Base-by-base conservation (phyloP, 495 filamentous ascomycete species). In the Geoglossum glabrum region DNA sequence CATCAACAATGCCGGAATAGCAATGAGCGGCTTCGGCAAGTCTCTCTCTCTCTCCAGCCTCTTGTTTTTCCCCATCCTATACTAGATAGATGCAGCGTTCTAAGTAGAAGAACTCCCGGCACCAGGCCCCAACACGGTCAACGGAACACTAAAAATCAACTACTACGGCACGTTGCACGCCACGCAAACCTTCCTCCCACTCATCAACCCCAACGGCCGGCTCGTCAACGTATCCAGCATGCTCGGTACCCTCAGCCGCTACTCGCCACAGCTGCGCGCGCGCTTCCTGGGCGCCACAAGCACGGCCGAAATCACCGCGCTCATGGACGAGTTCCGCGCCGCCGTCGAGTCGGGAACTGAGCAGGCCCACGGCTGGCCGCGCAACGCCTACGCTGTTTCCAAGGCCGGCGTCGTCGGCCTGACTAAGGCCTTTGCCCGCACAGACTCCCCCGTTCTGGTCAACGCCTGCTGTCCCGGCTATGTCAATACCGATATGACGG, bases 391-490 rank as follows among this genome's bases (percentile, higher is more conserved):
- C 31, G 31, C 31, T 5, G 31, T 34, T 5, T 34, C 31, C 5
- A 34, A 34, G 31, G 31, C 31, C 31, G 31, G 31, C 11, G 31
- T 34, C 31, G 11, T 34, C 5, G 31, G 31, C 11, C 11, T 34
- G 11, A 34, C 31, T 5, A 5, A 11, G 11, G 31, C 31, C 11
- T 5, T 34, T 34, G 31, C 31, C 5, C 5, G 5, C 5, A 5
- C 5, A 11, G 31, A 34, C 5, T 5, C 5, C 5, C 5, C 5
- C 5, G 11, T 34, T 5, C 11, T 34, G 31, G 63, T 78, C n/a
- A 77, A 79, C 61, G 64, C 66, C 19, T 78, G 74, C 61, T 78
- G 75, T 68, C 76, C 75, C 0, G 75, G 75, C 8, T 76, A 65
- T 60, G 75, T 77, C 23, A 64, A 65, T 38, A 77, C 75, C 47